Percentiles rank a stretch among this genome's conserved stretches.
phyloP scores from a whole-genome alignment of 2,329 filamentous ascomycete species.

The Talaromyces sp. region DNA sequence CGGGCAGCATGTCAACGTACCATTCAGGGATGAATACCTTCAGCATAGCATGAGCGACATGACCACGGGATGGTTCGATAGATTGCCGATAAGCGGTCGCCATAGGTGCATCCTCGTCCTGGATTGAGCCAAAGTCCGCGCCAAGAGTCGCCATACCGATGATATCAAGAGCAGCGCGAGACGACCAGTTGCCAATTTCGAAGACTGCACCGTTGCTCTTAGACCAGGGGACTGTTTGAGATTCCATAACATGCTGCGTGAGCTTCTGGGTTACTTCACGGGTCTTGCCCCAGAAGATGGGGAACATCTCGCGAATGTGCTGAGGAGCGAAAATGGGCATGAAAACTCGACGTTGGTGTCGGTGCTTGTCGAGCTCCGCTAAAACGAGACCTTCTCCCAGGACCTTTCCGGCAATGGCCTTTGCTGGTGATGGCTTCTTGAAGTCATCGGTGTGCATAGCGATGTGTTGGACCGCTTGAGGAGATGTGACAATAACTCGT shows the following conservation, averaged over 20 bases:
- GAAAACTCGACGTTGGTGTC: background rate
- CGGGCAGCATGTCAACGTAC: background rate
- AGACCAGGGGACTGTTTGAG: background rate
- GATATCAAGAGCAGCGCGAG: conserved; percentile 3
- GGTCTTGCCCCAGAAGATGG: conserved; percentile 2
- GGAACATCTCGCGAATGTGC: background rate
- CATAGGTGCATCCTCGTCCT: background rate
- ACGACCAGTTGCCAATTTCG: conserved; percentile 2
- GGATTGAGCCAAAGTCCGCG: background rate
- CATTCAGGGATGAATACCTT: background rate
- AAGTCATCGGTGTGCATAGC: background rate
- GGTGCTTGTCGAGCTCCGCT: background rate
- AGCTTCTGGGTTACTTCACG: background rate
- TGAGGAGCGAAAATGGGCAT: background rate
- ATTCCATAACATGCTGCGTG: background rate
- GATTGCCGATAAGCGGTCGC: background rate
- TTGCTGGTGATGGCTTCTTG: background rate
- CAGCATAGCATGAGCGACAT: background rate
- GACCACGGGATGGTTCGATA: background rate
- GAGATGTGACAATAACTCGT: background rate
- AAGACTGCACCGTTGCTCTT: background rate
- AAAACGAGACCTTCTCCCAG: background rate
- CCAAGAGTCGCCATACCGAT: conserved; percentile 2
- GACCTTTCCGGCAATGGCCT: background rate
- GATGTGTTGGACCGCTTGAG: background rate